These are phyloP conservation scores for Colletotrichum gloeosporioides DNA, from an alignment of 2,329 filamentous ascomycete genomes.

Conservation along the genomic window DNA sequence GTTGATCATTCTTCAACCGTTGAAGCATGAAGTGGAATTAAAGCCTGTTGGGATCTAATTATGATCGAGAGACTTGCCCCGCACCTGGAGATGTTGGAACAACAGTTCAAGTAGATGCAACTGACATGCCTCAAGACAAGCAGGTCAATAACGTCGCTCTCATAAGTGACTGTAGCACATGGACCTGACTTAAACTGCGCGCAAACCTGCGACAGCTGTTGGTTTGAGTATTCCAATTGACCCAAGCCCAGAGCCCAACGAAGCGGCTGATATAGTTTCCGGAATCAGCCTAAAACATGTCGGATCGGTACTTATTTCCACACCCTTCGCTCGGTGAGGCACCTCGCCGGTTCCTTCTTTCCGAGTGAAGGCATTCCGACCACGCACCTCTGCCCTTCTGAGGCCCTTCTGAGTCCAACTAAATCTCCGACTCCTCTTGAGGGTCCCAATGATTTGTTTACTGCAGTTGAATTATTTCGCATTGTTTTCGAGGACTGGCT, in stretches of 20 bases:
- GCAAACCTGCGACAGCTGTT: too few species aligned
- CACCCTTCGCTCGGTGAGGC: neutral
- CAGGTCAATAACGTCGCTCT: too few species aligned
- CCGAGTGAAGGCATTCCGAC: neutral
- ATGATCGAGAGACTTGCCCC: neutral
- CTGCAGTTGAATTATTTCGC: neutral
- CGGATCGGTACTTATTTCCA: neutral
- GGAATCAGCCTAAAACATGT: neutral
- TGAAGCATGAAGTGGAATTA: neutral
- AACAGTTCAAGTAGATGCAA: too few species aligned
- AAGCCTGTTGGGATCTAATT: neutral
- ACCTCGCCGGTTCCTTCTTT: neutral
- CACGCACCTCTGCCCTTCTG: neutral
- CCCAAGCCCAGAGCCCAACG: neutral
- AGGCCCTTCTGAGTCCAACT: neutral
- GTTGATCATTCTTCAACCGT: neutral
- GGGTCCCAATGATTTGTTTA: neutral
- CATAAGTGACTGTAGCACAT: too few species aligned
- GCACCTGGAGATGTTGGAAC: too few species aligned
- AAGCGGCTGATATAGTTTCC: neutral
- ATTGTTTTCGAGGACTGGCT: neutral
- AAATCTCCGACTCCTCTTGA: neutral
- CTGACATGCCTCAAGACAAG: too few species aligned
- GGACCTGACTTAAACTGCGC: too few species aligned
- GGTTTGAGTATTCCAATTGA: neutral